Evolutionary conservation across 2,329 filamentous ascomycete species (phyloP).

Genomic region (Botryotinia calthae): DNA sequence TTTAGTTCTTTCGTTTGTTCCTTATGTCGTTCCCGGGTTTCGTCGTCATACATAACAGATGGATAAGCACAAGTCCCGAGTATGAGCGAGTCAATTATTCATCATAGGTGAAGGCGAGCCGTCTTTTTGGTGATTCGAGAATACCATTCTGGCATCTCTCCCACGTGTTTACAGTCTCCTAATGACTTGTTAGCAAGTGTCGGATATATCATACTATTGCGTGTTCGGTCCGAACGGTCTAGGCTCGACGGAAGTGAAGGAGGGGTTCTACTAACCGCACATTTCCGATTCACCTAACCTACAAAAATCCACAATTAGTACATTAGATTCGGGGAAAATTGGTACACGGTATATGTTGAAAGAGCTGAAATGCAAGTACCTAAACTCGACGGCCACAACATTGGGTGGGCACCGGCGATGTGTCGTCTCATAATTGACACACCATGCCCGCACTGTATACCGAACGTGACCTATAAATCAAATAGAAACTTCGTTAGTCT

Average conservation of each 20-base stretch:
- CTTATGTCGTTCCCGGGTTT: not conserved
- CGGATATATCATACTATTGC: not conserved
- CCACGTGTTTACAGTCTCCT: constrained; percentile 17
- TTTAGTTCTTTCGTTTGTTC: not conserved
- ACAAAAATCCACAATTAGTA: constrained; percentile 22
- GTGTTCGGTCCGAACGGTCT: constrained; percentile 3
- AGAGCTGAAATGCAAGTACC: constrained; percentile 25
- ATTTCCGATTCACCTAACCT: constrained; percentile 33
- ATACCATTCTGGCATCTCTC: constrained; percentile 16
- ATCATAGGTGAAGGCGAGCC: constrained; percentile 13
- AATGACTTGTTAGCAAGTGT: not conserved
- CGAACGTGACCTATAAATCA: constrained; percentile 46
- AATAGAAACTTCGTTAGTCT: constrained; percentile 1
- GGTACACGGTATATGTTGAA: not conserved
- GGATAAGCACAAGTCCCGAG: not conserved
- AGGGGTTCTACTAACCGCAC: constrained; percentile 32
- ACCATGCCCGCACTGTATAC: constrained; percentile 56
- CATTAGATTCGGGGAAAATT: constrained; percentile 14
- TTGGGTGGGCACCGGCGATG: constrained; percentile 55
- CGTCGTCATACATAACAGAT: constrained; percentile 10
- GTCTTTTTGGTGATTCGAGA: constrained; percentile 15
- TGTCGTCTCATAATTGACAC: constrained; percentile 47
- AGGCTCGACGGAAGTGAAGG: not conserved
- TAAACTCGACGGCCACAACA: constrained; percentile 42
- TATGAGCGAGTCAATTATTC: not conserved